Conservation (phyloP, 2,329 filamentous ascomycete species). For the Scolecobasidium constrictum region DNA sequence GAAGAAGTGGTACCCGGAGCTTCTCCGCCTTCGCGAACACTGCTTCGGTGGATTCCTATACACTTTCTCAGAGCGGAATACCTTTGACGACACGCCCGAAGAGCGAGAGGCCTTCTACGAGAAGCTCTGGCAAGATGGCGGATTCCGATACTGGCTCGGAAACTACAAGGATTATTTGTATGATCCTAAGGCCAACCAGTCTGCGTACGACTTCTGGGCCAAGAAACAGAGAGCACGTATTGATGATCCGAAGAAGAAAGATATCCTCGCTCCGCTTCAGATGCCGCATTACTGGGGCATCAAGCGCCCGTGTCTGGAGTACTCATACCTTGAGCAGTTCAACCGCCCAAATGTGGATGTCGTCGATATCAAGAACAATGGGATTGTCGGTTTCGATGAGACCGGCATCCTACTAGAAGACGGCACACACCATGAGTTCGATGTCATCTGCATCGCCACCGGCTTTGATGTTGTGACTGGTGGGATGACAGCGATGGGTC, state of each 20-base stretch:
- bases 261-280: conserved; percentile 34
- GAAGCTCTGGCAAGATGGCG: conserved; percentile 28
- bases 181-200: conserved; percentile 30
- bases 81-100: conserved; percentile 34
- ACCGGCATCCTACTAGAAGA: conserved; percentile 30
- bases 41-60: conserved; percentile 51
- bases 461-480: conserved; percentile 29
- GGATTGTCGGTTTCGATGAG: conserved; percentile 27
- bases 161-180: conserved; percentile 31
- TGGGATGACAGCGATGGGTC: conserved; percentile 8
- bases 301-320: conserved; percentile 36
- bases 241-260: conserved; percentile 31
- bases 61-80: conserved; percentile 42
- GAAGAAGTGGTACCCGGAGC: conserved; percentile 29
- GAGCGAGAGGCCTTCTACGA: conserved; percentile 33
- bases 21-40: conserved; percentile 42
- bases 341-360: conserved; percentile 32
- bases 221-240: conserved; percentile 33
- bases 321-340: conserved; percentile 36
- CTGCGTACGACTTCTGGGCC: conserved; percentile 37
- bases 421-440: conserved; percentile 30
- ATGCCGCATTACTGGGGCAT: conserved; percentile 34
- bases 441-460: conserved; percentile 34
- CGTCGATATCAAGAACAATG: conserved; percentile 31
- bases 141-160: conserved; percentile 31